A percentile compares a stretch with the other conserved stretches of the same genome.
phyloP scores from a whole-genome alignment of 2,329 filamentous ascomycete genomes.

The Falciphora oryzae region DNA sequence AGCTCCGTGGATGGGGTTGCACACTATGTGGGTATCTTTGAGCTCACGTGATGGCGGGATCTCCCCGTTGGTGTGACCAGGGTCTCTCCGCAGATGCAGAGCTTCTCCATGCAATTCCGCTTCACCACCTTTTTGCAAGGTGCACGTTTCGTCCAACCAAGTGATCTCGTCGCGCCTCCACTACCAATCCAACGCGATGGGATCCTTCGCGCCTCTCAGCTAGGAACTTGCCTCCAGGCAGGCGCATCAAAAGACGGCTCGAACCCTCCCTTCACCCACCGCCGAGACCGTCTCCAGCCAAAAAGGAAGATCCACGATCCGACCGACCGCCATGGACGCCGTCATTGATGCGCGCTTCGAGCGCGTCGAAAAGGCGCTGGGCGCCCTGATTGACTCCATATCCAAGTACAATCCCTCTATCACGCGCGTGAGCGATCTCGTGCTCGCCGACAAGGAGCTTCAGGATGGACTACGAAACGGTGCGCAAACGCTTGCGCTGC shows the following conservation, averaged over 20 bases:
- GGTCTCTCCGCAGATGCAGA: neutral
- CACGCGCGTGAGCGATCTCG: constrained; percentile 60
- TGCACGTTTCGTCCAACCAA: neutral
- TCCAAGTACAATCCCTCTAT: constrained; percentile 74
- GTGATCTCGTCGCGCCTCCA: neutral
- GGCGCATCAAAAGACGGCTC: neutral
- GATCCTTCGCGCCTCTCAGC: neutral
- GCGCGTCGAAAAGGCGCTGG: constrained; percentile 60
- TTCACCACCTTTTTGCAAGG: neutral
- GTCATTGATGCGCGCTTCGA: constrained; percentile 58
- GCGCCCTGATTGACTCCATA: constrained; percentile 70
- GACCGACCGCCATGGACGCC: constrained; percentile 49
- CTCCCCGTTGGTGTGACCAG: no score
- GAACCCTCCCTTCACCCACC: neutral
- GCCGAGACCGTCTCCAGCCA: neutral
- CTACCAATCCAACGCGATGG: neutral
- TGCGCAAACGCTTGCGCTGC: constrained; percentile 27
- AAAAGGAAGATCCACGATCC: neutral
- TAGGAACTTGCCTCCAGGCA: neutral
- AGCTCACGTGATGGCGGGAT: neutral
- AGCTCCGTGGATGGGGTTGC: neutral
- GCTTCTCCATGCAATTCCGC: neutral
- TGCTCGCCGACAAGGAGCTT: constrained; percentile 64
- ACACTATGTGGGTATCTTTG: neutral
- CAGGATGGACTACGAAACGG: constrained; percentile 59